Conservation (phyloP, 164 flowering plant genomes). For the Vitis riparia region DNA sequence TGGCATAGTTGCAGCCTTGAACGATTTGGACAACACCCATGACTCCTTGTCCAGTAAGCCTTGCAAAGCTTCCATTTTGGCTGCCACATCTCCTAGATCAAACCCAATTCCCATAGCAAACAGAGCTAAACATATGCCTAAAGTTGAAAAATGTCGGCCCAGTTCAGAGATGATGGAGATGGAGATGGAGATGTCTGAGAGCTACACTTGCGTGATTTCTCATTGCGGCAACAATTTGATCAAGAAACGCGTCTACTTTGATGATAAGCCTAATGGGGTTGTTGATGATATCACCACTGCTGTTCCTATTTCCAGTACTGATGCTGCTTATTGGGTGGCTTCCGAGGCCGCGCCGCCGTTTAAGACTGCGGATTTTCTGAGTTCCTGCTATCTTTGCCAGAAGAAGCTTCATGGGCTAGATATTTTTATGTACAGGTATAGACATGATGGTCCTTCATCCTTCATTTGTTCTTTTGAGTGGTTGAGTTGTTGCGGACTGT, state of each 20-base stretch:
- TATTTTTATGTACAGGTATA: conserved; percentile 68
- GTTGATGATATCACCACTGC: neutral
- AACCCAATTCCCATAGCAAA: conserved; percentile 34
- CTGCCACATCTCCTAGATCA: conserved; percentile 21
- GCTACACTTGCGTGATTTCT: conserved; percentile 65
- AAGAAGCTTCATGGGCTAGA: conserved; percentile 61
- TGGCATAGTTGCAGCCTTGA: conserved; percentile 55
- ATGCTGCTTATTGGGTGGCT: conserved; percentile 18
- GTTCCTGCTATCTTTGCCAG: conserved; percentile 50
- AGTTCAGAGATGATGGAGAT: conserved; percentile 20
- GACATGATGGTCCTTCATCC: neutral
- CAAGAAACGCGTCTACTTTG: conserved; percentile 46
- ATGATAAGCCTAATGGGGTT: conserved; percentile 12
- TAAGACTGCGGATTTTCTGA: conserved; percentile 37
- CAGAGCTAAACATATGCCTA: no score
- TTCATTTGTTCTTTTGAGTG: neutral
- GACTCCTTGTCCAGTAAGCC: conserved; percentile 3
- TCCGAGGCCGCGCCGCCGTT: conserved; percentile 13
- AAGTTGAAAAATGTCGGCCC: conserved; percentile 8
- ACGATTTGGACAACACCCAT: conserved; percentile 16
- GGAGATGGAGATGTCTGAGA: conserved; percentile 57
- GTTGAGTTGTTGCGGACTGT: neutral
- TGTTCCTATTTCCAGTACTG: neutral
- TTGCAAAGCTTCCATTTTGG: neutral
- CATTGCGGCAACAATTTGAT: conserved; percentile 34